A percentile compares a stretch with the other conserved stretches of the same genome.
Evolutionary conservation across 192 early-diverging fungal species (phyloP).

Genomic region (Spinellus fusiger): DNA sequence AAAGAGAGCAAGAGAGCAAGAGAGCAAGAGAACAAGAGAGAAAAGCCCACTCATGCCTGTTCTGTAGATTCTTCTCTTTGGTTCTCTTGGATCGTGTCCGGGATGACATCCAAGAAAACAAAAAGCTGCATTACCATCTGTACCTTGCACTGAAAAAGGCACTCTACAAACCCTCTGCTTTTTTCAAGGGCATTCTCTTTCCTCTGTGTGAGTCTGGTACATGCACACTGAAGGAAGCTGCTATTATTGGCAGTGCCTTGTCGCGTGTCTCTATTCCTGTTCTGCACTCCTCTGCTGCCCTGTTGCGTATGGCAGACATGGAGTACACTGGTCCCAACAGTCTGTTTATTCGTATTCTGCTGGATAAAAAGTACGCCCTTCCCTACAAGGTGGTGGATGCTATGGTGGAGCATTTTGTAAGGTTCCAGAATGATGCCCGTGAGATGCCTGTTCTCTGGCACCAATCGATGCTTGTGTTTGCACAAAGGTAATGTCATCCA

Average conservation of each 20-base stretch:
- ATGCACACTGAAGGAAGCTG: slow-evolving; percentile 95
- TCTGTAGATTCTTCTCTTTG: slow-evolving; percentile 72
- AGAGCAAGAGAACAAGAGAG: no score
- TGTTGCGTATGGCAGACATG: slow-evolving; percentile 95
- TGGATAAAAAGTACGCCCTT: slow-evolving; percentile 98
- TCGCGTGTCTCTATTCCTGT: slow-evolving; percentile 92
- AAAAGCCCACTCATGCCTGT: neutral
- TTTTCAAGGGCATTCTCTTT: slow-evolving; percentile 96
- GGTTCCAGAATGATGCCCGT: slow-evolving; percentile 79
- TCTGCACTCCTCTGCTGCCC: slow-evolving; percentile 89
- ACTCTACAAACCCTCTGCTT: slow-evolving; percentile 93
- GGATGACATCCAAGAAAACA: slow-evolving; percentile 94
- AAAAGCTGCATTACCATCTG: slow-evolving; percentile 96
- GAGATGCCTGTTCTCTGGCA: slow-evolving; percentile 97
- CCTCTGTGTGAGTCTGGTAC: slow-evolving; percentile 89
- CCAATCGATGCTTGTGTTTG: slow-evolving; percentile 92
- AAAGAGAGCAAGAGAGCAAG: no score
- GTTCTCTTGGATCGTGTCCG: slow-evolving; percentile 89
- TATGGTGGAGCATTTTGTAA: slow-evolving; percentile 91
- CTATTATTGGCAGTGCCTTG: slow-evolving; percentile 88
- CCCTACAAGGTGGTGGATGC: slow-evolving; percentile 96
- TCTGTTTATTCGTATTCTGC: slow-evolving; percentile 89
- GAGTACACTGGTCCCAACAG: slow-evolving; percentile 93
- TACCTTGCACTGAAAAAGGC: slow-evolving; percentile 96
- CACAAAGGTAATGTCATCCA: slow-evolving; percentile 64